phyloP scores from a whole-genome alignment of 345 rosid species.

The Citrus reticulata region DNA sequence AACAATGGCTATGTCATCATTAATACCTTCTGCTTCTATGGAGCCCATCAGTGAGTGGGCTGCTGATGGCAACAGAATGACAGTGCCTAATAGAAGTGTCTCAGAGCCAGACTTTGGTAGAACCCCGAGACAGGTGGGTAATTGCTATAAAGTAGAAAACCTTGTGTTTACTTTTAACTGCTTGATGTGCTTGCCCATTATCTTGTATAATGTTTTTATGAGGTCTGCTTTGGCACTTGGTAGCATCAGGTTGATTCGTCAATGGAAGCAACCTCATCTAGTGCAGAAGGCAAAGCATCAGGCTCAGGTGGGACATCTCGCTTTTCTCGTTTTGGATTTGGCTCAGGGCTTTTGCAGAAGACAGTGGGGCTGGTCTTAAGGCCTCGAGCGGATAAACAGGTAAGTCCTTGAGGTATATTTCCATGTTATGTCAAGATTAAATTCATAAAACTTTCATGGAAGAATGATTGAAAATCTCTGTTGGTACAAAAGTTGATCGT shows the following conservation, averaged over 20 bases:
- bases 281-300: slow-evolving; percentile 55
- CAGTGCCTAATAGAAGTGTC: slow-evolving; percentile 65
- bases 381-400: slow-evolving; percentile 80
- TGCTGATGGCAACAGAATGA: slow-evolving; percentile 57
- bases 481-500: slow-evolving; percentile 7
- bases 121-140: slow-evolving; percentile 67
- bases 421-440: background rate
- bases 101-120: slow-evolving; percentile 84
- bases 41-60: slow-evolving; percentile 69
- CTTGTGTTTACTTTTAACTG: background rate
- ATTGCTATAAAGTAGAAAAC: slow-evolving; percentile 3
- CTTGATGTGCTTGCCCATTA: slow-evolving; percentile 6
- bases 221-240: slow-evolving; percentile 16
- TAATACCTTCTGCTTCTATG: slow-evolving; percentile 69
- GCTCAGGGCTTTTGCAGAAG: slow-evolving; percentile 73
- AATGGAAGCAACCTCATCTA: slow-evolving; percentile 40
- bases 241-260: slow-evolving; percentile 55
- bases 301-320: slow-evolving; percentile 57
- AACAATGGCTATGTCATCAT: slow-evolving; percentile 67
- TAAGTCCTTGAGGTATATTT: slow-evolving; percentile 19
- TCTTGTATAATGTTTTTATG: background rate
- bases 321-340: slow-evolving; percentile 75
- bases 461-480: background rate
- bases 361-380: slow-evolving; percentile 80
- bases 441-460: background rate